Evolutionary conservation across 2,329 filamentous ascomycete species (phyloP), one percentile per base, ranked within the genome.

Genomic region (Penicillium sumatraense): DNA sequence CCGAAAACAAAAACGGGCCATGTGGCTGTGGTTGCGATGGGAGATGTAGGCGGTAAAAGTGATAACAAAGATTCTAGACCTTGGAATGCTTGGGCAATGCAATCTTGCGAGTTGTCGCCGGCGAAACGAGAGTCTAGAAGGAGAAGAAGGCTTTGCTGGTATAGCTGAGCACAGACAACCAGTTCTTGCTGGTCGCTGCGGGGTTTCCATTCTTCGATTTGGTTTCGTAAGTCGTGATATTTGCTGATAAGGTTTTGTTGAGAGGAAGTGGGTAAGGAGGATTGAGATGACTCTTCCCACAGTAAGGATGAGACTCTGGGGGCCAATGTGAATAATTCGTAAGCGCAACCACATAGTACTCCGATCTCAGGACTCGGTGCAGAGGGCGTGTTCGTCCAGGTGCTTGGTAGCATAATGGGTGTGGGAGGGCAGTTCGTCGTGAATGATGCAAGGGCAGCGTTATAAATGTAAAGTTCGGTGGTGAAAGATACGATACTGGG

Each of bases 1-100:
- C 57, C 57, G 27, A 59, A 57, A n/a, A 46, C 57, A 38, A 59
- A 59, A 14, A 59, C 33, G 7, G 57, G 57, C 57, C 57, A 59
- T 11, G 54, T 59, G 5, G 54, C 54, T 6, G 57, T 59, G 1
- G 57, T 59, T 5, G 57, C 54, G 10, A 54, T 51, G 9, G 57
- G 54, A 10, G 57, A 59, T 6, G 35, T 51, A 11, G 57, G 54
- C 9, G 57, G 38, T 18, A 59, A 24, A 13, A 33, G 57, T 11
- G 51, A 54, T 24, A 59, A 21, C 8, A 59, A 26, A 0, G 31
- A 47, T 20, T 57, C 24, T 10, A 59, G 46, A 11, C 29, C 46
- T 18, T 36, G 42, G 33, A 59, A 56, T 24, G 56, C 56, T 14
- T 47, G 11, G 9, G 54, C 51, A 23, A 54, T 40, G 10, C 45